A percentile compares a stretch with the other conserved stretches of the same genome.
Evolutionary conservation across 1,284 basidiomycete genomes (phyloP).

Genomic region (Fomes fomentarius): DNA sequence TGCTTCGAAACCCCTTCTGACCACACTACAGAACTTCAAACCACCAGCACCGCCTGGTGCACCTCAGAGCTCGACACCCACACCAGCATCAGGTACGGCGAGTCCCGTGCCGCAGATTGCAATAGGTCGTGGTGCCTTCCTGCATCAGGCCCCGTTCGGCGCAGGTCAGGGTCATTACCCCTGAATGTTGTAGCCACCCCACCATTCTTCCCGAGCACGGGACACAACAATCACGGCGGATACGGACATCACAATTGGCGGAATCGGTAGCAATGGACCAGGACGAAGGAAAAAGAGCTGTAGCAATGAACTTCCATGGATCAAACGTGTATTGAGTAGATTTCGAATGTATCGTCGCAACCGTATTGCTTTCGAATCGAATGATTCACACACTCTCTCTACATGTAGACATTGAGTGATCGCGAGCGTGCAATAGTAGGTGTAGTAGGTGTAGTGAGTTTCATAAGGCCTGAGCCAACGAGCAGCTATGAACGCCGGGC

Average conservation of each 20-base stretch:
- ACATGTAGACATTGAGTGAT: not conserved
- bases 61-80: conserved; percentile 13
- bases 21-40: conserved; percentile 22
- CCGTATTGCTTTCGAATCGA: not conserved
- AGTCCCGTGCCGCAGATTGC: conserved; percentile 21
- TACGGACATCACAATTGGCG: conserved; percentile 24
- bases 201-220: conserved; percentile 16
- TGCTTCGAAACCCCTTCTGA: no score
- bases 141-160: conserved; percentile 12
- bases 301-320: not conserved
- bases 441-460: no score
- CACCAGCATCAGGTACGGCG: conserved; percentile 7
- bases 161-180: conserved; percentile 7
- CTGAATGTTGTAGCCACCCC: conserved; percentile 20
- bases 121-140: conserved; percentile 18
- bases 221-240: conserved; percentile 2
- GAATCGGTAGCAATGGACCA: conserved; percentile 4
- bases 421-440: no score
- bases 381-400: no score
- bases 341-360: not conserved
- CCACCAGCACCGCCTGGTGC: conserved; percentile 17
- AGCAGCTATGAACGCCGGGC: conserved; percentile 7
- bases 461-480: no score
- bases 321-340: conserved; percentile 5
- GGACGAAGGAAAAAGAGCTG: not conserved